Evolutionary conservation across 2,329 filamentous ascomycete genomes (phyloP), one percentile per base, ranked within the genome.

Genomic region (Daldinia eschscholtzii): DNA sequence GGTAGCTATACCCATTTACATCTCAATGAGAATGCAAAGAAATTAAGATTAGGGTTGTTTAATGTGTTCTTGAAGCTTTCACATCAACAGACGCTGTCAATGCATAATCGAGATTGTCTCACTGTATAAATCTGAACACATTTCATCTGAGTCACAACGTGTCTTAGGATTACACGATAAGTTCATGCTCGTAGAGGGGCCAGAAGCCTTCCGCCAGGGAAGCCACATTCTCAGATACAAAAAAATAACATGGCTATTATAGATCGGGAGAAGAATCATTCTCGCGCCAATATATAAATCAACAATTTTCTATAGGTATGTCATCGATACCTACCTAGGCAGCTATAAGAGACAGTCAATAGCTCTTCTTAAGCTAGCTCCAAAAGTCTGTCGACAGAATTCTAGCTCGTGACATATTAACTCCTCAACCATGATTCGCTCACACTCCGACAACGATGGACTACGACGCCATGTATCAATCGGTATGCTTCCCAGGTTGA

Each of bases 381-480:
- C 6, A 10, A 33, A 28, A 28, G 50, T 23, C 10, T 5, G 3
- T 6, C n/a, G 18, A 13, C 7, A 35, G 2, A 55, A 20, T 13
- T 28, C 10, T 6, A 6, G 30, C 28, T 37, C 30, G 18, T n/a
- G 2, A 37, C 33, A 23, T 37, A 12, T 6, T n/a, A 13, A 50
- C 26, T 26, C 15, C 20, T 6, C 12, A 50, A 50, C 13, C 42
- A 61, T 61, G 39, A 7, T 28, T 30, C 46, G 12, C 23, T 18
- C 10, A 61, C 12, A 2, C 37, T 20, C 23, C 7, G 6, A 15
- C 9, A 9, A 7, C n/a, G 9, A 20, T 7, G 9, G 30, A 42
- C 46, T 37, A 18, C 23, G 5, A 37, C 61, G 61, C 23, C 53
- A 33, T 7, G 61, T 64, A 20, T 64, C 61, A 2, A 35, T 58